Evolutionary conservation across 768 basidiomycete genomes (phyloP), one percentile per base, ranked within the genome.

Genomic region (Mycena capillaripes): DNA sequence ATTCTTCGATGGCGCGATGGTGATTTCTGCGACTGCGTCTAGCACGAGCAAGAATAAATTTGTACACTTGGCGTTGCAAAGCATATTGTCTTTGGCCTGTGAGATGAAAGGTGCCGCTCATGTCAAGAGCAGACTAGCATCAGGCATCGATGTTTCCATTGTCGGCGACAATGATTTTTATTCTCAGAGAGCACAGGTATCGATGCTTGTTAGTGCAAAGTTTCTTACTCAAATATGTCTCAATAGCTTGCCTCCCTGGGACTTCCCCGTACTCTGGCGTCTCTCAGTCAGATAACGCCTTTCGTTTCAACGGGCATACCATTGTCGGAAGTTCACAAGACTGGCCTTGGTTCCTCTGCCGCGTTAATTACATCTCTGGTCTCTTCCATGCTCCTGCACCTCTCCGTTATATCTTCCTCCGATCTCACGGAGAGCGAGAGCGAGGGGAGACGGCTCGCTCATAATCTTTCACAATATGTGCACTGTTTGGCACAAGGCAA

Each of bases 401-500:
- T 96, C 71, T 82, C 84, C 40, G 86, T 92, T 66, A 89, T 97
- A 74, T 81, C 90, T 21, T 67, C 79, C 34, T 80, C 85, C 50
- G 85, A 89, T 6, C 86, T 94, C 25, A 76, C 79, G 19, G 82
- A 84, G 30, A 79, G 84, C 8, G 77, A 84, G 50, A 84, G 82
- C 76, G 82, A 86, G 29, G 90, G 88, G 25, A 84, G 90, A 70
- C 82, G 84, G 70, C 82, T 98, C 21, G 92, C 95, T 0, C 98
- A 99, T 82, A 98, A 98, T 80, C 88, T 95, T 50, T 92, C 98
- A 5, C 98, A 99, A 79, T 98, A 93, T 79, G 90, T 96, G 9
- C 98, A 99, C 81, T 98, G 97, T 78, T 86, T 97, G 42, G 98
- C 97, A 0, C 98, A 99, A 83, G 98, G 98, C 46, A 99, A 99